Evolutionary conservation across 495 filamentous ascomycete genomes (phyloP).

Genomic region (Penicillium paradoxum): DNA sequence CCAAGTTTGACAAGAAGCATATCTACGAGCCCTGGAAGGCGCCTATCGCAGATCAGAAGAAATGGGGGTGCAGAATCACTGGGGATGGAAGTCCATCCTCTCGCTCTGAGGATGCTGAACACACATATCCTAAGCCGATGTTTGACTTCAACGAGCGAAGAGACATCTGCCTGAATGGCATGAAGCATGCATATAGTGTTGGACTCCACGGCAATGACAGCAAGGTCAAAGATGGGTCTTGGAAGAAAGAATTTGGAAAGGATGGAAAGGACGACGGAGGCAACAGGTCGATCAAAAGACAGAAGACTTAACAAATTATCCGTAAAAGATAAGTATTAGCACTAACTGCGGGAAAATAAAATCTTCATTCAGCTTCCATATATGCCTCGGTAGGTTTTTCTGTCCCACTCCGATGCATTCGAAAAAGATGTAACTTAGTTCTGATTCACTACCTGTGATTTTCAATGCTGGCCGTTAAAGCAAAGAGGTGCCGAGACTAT

Average conservation of each 20-base stretch:
- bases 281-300: constrained; percentile 17
- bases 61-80: constrained; percentile 51
- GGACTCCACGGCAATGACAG: constrained; percentile 56
- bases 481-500: no score
- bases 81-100: constrained; percentile 43
- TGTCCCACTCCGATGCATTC: no score
- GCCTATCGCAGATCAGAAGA: constrained; percentile 54
- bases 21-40: constrained; percentile 75
- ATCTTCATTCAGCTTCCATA: no score
- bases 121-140: constrained; percentile 62
- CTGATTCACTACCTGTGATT: no score
- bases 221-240: constrained; percentile 55
- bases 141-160: constrained; percentile 62
- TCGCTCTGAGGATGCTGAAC: constrained; percentile 21
- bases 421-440: no score
- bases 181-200: constrained; percentile 62
- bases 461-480: no score
- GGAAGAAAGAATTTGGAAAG: constrained; percentile 50
- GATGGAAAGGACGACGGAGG: constrained; percentile 7
- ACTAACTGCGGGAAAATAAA: no score
- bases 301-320: constrained; percentile 5
- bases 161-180: constrained; percentile 52
- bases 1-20: constrained; percentile 54
- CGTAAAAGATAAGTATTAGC: background rate
- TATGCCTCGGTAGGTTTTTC: no score